Percentiles rank a stretch among this genome's conserved stretches.
Conservation (phyloP, 2,329 filamentous ascomycete species). For the Talaromyces piceae region DNA sequence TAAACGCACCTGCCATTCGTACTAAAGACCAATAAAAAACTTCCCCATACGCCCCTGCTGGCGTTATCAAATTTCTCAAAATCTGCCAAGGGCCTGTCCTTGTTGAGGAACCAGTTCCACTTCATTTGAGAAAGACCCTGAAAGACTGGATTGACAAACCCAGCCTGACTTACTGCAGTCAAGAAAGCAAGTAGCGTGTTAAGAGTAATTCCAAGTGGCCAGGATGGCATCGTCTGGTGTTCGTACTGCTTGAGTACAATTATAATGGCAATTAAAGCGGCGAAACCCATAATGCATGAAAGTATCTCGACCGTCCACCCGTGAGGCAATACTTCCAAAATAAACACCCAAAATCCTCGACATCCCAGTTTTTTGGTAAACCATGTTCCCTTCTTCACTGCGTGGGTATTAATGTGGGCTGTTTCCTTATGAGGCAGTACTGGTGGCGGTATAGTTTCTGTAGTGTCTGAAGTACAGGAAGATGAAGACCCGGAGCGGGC, state of each 20-base stretch:
- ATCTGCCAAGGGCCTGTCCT: not conserved
- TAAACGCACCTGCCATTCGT: not conserved
- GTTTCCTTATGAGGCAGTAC: not conserved
- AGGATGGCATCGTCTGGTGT: not conserved
- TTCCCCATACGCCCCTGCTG: slow-evolving; percentile 1
- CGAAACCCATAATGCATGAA: not conserved
- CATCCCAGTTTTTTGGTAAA: not conserved
- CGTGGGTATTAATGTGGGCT: too few relatives aligned
- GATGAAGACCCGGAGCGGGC: not conserved
- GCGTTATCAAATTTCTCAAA: slow-evolving; percentile 1
- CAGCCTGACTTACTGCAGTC: not conserved
- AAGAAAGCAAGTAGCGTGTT: slow-evolving; percentile 4
- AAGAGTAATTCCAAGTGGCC: slow-evolving; percentile 2
- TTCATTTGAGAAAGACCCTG: slow-evolving; percentile 4
- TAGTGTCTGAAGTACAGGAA: not conserved
- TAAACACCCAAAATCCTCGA: not conserved
- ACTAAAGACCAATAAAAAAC: not conserved
- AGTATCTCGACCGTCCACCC: slow-evolving; percentile 1
- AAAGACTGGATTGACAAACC: slow-evolving; percentile 1
- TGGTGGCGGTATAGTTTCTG: not conserved
- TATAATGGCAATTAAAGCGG: not conserved
- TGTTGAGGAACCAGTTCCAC: slow-evolving; percentile 3
- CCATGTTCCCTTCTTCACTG: not conserved
- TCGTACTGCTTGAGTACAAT: slow-evolving; percentile 1
- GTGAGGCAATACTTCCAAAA: not conserved